phyloP scores from a whole-genome alignment of 2,329 filamentous ascomycete genomes.

The Arthrobotrys pseudoclavata region DNA sequence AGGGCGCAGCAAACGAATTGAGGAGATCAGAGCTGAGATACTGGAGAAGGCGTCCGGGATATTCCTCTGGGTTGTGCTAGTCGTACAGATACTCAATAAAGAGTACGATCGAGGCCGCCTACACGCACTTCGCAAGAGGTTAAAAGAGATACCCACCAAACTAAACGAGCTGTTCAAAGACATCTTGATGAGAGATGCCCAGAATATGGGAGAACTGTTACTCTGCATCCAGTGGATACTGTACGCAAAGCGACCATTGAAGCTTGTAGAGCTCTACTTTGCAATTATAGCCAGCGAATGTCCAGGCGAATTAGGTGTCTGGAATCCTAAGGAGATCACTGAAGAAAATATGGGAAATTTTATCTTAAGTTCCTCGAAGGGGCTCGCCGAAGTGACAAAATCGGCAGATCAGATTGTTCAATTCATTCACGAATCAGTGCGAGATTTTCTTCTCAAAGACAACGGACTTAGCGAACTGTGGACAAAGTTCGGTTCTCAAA shows the following conservation, averaged over 20 bases:
- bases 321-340: no score
- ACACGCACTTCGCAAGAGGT: not conserved
- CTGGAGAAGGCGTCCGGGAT: constrained; percentile 66
- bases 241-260: no score
- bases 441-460: constrained; percentile 68
- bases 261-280: no score
- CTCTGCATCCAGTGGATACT: no score
- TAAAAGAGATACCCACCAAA: no score
- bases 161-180: no score
- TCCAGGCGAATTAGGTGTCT: no score
- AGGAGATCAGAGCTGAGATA: constrained; percentile 62
- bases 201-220: no score
- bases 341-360: constrained; percentile 64
- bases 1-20: constrained; percentile 23
- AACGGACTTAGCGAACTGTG: constrained; percentile 64
- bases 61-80: constrained; percentile 69
- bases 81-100: constrained; percentile 68
- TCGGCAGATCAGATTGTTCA: constrained; percentile 66
- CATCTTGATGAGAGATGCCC: no score
- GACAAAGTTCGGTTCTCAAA: constrained; percentile 63
- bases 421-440: constrained; percentile 72
- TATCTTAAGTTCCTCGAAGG: constrained; percentile 69
- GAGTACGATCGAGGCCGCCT: constrained; percentile 66
- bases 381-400: constrained; percentile 68
- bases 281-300: no score